These are phyloP conservation scores for Urtica urens DNA, from an alignment of 306 rosid species.

Conservation along the genomic window DNA sequence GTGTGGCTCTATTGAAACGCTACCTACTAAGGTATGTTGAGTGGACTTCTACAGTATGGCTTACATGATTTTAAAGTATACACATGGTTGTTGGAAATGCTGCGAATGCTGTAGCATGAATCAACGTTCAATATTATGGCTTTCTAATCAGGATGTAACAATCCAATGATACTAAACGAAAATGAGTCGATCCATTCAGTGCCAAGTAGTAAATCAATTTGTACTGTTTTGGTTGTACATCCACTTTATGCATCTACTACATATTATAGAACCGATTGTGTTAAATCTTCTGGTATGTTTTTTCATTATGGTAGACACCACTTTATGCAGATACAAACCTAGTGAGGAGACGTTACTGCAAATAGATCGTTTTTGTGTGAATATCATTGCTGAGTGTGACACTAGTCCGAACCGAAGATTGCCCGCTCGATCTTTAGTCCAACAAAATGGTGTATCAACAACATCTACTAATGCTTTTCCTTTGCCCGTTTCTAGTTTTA, in stretches of 20 bases:
- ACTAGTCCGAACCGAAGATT: constrained; percentile 42
- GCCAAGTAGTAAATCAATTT: not conserved
- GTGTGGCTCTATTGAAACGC: constrained; percentile 90
- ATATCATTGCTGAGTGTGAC: constrained; percentile 72
- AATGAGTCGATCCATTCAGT: not conserved
- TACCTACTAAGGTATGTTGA: constrained; percentile 74
- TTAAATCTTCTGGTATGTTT: not conserved
- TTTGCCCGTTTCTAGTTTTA: constrained; percentile 73
- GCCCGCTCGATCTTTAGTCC: constrained; percentile 44
- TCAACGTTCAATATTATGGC: not conserved
- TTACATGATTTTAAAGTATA: not conserved
- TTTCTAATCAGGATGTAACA: not conserved
- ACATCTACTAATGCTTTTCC: constrained; percentile 44
- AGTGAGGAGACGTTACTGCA: constrained; percentile 81
- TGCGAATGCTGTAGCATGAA: not conserved
- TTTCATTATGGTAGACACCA: constrained; percentile 7
- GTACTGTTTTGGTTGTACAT: too few species aligned
- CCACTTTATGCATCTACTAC: not conserved
- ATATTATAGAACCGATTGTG: not conserved
- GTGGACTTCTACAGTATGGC: constrained; percentile 15
- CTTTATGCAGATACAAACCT: constrained; percentile 74
- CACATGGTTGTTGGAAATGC: not conserved
- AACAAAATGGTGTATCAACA: constrained; percentile 42
- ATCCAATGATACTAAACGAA: not conserved
- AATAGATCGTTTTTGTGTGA: constrained; percentile 93